Percentiles rank a stretch among this genome's conserved stretches.
Conservation (phyloP, 768 basidiomycete genomes). For the Tricholoma matsutake region DNA sequence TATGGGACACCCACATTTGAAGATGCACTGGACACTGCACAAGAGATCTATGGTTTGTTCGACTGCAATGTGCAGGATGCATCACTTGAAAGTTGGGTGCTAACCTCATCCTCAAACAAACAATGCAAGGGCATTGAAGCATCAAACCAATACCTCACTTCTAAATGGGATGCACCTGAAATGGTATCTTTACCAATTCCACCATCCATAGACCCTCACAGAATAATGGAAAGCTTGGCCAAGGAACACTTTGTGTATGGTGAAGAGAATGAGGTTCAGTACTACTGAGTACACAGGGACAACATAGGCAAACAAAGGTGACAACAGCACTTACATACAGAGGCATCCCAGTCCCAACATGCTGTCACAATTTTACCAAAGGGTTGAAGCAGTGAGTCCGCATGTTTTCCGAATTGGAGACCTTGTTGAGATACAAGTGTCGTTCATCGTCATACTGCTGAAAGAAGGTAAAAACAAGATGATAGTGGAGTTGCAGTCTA, state of each 20-base stretch:
- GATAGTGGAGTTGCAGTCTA: conserved; percentile 8
- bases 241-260: not conserved
- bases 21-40: not conserved
- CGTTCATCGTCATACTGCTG: conserved; percentile 11
- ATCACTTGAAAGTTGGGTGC: not conserved
- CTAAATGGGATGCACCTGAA: not conserved
- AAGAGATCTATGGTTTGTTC: conserved; percentile 5
- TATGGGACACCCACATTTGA: conserved; percentile 5
- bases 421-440: conserved; percentile 12
- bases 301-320: not conserved
- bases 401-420: conserved; percentile 12
- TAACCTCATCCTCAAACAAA: not conserved
- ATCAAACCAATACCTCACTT: conserved; percentile 13
- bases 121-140: not conserved
- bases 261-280: conserved; percentile 1
- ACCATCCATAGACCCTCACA: not conserved
- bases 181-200: conserved; percentile 4
- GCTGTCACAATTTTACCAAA: not conserved
- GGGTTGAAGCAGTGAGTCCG: conserved; percentile 2
- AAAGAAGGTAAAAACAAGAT: conserved; percentile 12
- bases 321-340: not conserved
- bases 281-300: not conserved
- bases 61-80: conserved; percentile 3
- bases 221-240: not conserved
- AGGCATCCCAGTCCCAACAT: not conserved